Conservation (phyloP, 2,329 filamentous ascomycete genomes). For the Monilinia aucupariae region DNA sequence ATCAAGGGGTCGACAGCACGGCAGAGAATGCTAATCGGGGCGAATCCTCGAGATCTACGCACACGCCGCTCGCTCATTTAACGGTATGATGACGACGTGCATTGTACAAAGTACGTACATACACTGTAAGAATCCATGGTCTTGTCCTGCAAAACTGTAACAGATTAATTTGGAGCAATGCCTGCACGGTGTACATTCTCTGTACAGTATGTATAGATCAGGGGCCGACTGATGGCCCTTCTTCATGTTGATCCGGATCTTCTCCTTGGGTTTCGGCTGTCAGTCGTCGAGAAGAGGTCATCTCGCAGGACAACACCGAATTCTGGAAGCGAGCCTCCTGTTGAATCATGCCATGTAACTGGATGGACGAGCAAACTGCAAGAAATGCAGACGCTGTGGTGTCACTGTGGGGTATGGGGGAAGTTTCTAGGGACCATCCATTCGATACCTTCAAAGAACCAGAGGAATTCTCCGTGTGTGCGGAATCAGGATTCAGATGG, state of each 20-base stretch:
- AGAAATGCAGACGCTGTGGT: conserved; percentile 1
- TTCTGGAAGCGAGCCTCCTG: background rate
- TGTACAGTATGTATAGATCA: background rate
- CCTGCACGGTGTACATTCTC: background rate
- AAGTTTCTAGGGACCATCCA: background rate
- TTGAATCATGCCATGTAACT: background rate
- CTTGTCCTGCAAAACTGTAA: background rate
- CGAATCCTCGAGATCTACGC: background rate
- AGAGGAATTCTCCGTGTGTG: too few species aligned
- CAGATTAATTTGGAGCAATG: background rate
- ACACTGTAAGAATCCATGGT: background rate
- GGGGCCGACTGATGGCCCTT: conserved; percentile 6
- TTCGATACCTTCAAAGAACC: background rate
- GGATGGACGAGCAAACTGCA: conserved; percentile 3
- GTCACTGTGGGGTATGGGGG: conserved; percentile 11
- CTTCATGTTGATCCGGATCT: conserved; percentile 4
- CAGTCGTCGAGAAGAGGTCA: conserved; percentile 1
- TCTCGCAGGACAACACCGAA: background rate
- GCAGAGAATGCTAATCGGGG: conserved; percentile 9
- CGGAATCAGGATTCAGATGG: conserved; percentile 5
- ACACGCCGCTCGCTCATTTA: background rate
- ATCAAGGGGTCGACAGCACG: background rate
- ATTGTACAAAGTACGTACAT: too few species aligned
- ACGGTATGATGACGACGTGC: background rate
- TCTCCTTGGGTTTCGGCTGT: background rate